Percentiles rank a stretch among this genome's conserved stretches.
These are phyloP conservation scores for Nannochloris sp. DNA, from an alignment of 139 green algal species.

Conservation along the genomic window DNA sequence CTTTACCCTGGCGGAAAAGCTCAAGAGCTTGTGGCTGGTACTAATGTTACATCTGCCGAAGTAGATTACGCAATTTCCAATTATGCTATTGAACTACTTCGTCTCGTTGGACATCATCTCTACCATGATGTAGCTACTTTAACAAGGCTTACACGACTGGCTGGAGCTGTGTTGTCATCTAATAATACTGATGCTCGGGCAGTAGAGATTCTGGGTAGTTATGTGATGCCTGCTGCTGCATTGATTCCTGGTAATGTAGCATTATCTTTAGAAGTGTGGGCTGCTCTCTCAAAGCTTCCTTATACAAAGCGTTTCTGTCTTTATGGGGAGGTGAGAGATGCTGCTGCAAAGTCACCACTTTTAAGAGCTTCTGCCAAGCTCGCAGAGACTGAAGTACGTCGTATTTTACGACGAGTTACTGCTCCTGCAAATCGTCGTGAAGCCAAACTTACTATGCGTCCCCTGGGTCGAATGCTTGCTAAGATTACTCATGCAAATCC, in stretches of 20 bases:
- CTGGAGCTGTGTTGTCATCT: background rate
- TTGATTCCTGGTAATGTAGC: slow-evolving; percentile 48
- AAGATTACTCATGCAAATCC: slow-evolving; percentile 50
- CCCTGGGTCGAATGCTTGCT: slow-evolving; percentile 46
- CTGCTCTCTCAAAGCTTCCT: slow-evolving; percentile 51
- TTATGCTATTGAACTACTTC: slow-evolving; percentile 23
- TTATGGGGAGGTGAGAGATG: slow-evolving; percentile 44
- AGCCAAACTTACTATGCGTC: slow-evolving; percentile 35
- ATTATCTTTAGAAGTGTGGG: slow-evolving; percentile 59
- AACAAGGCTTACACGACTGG: background rate
- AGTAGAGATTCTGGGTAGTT: slow-evolving; percentile 28
- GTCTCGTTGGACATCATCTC: slow-evolving; percentile 21
- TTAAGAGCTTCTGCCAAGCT: slow-evolving; percentile 37
- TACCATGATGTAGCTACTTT: slow-evolving; percentile 18
- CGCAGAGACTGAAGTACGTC: slow-evolving; percentile 36
- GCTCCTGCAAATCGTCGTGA: slow-evolving; percentile 36
- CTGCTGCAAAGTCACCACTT: slow-evolving; percentile 11
- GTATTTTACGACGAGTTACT: slow-evolving; percentile 44
- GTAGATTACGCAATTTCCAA: background rate
- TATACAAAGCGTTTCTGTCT: slow-evolving; percentile 50
- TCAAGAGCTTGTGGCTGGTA: background rate
- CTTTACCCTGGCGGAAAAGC: background rate
- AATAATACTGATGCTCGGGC: background rate
- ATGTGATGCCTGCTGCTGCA: slow-evolving; percentile 52
- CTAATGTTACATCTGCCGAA: background rate